phyloP scores from a whole-genome alignment of 2,329 filamentous ascomycete genomes.

The Camillea tinctor region DNA sequence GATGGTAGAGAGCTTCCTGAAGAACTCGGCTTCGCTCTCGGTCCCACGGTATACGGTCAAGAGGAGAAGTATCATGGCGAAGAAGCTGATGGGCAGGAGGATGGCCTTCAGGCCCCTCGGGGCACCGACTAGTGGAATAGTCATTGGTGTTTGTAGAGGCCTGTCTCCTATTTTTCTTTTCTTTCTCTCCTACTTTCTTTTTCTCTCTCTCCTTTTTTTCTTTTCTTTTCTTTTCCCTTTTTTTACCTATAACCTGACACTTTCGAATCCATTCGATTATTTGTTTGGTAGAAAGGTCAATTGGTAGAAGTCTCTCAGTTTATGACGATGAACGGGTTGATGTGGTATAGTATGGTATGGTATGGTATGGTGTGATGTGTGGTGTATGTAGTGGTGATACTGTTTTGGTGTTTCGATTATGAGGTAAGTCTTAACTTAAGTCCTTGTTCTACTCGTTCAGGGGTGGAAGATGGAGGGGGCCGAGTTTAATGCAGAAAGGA shows the following conservation, averaged over 20 bases:
- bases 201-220: not conserved
- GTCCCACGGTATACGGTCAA: slow-evolving; percentile 17
- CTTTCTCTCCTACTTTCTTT: not conserved
- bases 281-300: not conserved
- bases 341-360: not conserved
- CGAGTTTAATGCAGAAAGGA: no score
- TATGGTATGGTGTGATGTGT: not conserved
- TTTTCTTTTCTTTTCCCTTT: not conserved
- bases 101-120: slow-evolving; percentile 23
- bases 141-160: not conserved
- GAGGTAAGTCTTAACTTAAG: no score
- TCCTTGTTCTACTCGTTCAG: not conserved
- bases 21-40: slow-evolving; percentile 16
- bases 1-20: slow-evolving; percentile 22
- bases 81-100: slow-evolving; percentile 19
- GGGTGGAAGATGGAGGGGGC: no score
- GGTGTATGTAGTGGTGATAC: not conserved
- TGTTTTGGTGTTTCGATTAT: not conserved
- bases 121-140: slow-evolving; percentile 5
- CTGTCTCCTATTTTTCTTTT: no score
- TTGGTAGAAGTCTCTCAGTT: not conserved
- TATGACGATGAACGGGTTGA: no score
- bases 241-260: no score
- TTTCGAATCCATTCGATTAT: not conserved
- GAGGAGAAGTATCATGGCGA: slow-evolving; percentile 20